These are phyloP conservation scores for Poa annua DNA, from an alignment of 176 grass and related monocot genomes.

Conservation along the genomic window DNA sequence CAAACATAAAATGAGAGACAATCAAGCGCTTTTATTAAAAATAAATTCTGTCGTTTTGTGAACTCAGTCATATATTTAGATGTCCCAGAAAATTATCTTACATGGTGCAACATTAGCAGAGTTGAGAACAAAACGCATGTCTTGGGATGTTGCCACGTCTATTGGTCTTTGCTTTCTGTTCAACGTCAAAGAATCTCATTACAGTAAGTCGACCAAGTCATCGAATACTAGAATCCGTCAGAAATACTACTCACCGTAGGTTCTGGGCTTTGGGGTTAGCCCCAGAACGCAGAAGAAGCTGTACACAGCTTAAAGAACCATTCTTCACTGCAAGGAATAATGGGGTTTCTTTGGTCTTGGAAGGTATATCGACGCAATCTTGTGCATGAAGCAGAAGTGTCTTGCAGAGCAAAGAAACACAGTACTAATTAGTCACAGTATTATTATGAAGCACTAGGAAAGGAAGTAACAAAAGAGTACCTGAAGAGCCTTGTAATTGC, in stretches of 20 bases:
- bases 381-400: slow-evolving; percentile 56
- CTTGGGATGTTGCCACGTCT: slow-evolving; percentile 58
- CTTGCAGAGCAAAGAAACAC: slow-evolving; percentile 48
- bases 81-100: slow-evolving; percentile 39
- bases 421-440: slow-evolving; percentile 35
- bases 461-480: slow-evolving; percentile 43
- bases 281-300: slow-evolving; percentile 59
- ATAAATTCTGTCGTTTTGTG: neutral
- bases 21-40: neutral
- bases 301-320: slow-evolving; percentile 53
- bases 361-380: slow-evolving; percentile 65
- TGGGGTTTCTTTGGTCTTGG: slow-evolving; percentile 73
- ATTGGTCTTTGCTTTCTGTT: slow-evolving; percentile 67
- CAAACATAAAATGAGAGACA: neutral
- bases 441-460: neutral
- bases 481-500: slow-evolving; percentile 67
- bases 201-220: slow-evolving; percentile 19
- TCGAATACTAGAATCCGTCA: neutral
- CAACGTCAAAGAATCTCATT: slow-evolving; percentile 24
- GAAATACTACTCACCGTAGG: slow-evolving; percentile 50
- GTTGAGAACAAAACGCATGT: slow-evolving; percentile 66
- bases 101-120: slow-evolving; percentile 46
- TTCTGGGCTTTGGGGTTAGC: slow-evolving; percentile 58
- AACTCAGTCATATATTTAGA: slow-evolving; percentile 10
- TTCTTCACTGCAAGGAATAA: slow-evolving; percentile 65